phyloP scores from a whole-genome alignment of 2,329 filamentous ascomycete species.

The Lojkania enalia region DNA sequence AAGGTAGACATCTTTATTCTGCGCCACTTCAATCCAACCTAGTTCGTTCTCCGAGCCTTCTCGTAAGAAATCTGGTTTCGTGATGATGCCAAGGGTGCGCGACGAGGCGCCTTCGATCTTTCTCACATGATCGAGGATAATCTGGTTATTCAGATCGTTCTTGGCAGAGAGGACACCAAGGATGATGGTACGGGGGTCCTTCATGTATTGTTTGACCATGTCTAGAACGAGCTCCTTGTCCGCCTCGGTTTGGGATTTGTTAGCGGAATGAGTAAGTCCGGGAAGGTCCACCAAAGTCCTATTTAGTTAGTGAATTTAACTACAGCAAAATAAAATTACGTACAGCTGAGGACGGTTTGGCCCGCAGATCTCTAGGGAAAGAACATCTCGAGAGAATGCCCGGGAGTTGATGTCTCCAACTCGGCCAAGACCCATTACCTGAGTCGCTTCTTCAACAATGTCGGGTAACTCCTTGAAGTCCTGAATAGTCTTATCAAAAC shows the following conservation, averaged over 20 bases:
- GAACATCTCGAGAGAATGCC: slow-evolving; percentile 48
- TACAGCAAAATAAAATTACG: slow-evolving; percentile 35
- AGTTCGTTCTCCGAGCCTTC: slow-evolving; percentile 47
- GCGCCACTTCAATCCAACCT: slow-evolving; percentile 45
- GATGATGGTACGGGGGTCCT: slow-evolving; percentile 23
- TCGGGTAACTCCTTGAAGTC: slow-evolving; percentile 49
- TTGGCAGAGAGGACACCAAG: slow-evolving; percentile 33
- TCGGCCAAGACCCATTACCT: slow-evolving; percentile 51
- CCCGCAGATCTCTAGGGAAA: slow-evolving; percentile 49
- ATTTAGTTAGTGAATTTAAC: slow-evolving; percentile 15
- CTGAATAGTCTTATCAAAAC: slow-evolving; percentile 41
- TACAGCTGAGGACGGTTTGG: slow-evolving; percentile 40
- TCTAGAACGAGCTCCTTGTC: slow-evolving; percentile 16
- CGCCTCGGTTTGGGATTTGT: slow-evolving; percentile 24
- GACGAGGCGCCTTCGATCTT: slow-evolving; percentile 49
- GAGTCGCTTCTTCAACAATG: slow-evolving; percentile 58
- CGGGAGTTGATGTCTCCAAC: slow-evolving; percentile 19
- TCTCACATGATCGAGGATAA: slow-evolving; percentile 54
- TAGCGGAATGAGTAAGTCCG: slow-evolving; percentile 47
- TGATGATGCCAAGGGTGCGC: slow-evolving; percentile 61
- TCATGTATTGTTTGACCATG: slow-evolving; percentile 22
- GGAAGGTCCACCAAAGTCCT: slow-evolving; percentile 53
- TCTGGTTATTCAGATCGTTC: slow-evolving; percentile 57
- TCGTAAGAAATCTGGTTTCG: slow-evolving; percentile 56
- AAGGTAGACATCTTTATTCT: slow-evolving; percentile 46